Evolutionary conservation across 345 rosid species (phyloP), one percentile per base, ranked within the genome.

Genomic region (Melaleuca quinquenervia): DNA sequence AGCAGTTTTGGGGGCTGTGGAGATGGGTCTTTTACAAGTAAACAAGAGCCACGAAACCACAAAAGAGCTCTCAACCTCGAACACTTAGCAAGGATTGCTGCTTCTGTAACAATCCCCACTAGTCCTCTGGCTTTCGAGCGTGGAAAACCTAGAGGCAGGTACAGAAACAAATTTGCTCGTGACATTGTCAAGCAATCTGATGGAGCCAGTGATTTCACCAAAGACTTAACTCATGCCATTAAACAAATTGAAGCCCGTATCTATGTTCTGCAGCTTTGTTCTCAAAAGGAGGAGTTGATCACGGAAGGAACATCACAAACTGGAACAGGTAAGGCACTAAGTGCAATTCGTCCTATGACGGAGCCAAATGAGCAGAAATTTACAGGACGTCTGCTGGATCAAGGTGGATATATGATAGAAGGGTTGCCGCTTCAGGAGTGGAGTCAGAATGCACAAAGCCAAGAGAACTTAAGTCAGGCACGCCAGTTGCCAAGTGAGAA

Each of bases 171-270:
- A 70, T 36, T 36, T 36, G 26, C 24, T 70, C 0, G n/a, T 48
- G 56, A 52, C 8, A 41, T 50, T 82, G 14, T 24, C 24, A 82
- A 10, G 45, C 84, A 58, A 86, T 50, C 12, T 49, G 52, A 64
- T 32, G 52, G 50, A 80, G 32, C 51, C 82, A 76, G 58, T 82
- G 52, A 75, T 36, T 83, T 90, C 41, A 83, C 64, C 21, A 87
- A 85, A 62, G 90, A 92, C n/a, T 85, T 91, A 1, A 86, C 86
- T 80, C 83, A 90, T 48, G 76, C 92, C n/a, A 87, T 91, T 24
- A 86, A 90, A 86, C 85, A 87, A 52, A 91, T 94, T 49, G 92
- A 89, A 75, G 89, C 89, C 48, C 89, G 89, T 48, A 91, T 90
- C 80, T 86, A 87, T 20, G 91, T 90, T 83, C 87, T 91, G 87